Evolutionary conservation across 1,284 basidiomycete genomes (phyloP), one percentile per base, ranked within the genome.

Genomic region (Trichosporon sp.): DNA sequence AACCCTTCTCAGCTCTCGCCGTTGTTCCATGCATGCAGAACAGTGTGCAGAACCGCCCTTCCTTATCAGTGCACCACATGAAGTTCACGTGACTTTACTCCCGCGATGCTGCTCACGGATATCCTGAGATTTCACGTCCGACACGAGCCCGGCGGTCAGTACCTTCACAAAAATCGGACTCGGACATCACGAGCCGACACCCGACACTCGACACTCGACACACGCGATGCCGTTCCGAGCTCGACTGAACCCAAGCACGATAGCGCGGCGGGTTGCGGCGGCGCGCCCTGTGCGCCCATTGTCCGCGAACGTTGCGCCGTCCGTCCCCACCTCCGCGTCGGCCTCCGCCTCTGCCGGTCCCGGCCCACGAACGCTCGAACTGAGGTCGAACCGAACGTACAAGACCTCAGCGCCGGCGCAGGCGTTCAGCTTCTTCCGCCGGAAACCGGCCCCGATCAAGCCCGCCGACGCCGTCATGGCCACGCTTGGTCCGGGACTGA

Each of bases 221-320:
- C 31, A 3, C 56, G 56, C 35, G 21, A 77, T 77, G 76, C 75
- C 76, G 63, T 77, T 75, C 72, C 67, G 74, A 71, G 76, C 76
- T 63, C 73, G 76, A 61, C 71, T 74, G 54, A 67, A 73, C 66
- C 76, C 76, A 21, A 64, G 69, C 43, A 73, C 54, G 21, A n/a
- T 77, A 10, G 64, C 71, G 26, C 64, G 66, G 11, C 68, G 76
- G 1, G 68, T 68, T 10, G 56, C 73, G 65, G 75, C 74, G 19
- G 64, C 61, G 0, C 46, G 59, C 7, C 6, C 59, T 1, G 2
- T 16, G 10, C 59, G 14, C 7, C 31, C 59, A 1, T 32, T n/a
- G 4, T 14, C 31, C 59, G 16, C 32, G 11, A 11, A 31, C 31
- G 26, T 7, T 37, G 59, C 59, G 35, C 14, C 3, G 1, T 19